Evolutionary conservation across 2,329 filamentous ascomycete species (phyloP), one percentile per base, ranked within the genome.

Genomic region (Tothia fuscella): DNA sequence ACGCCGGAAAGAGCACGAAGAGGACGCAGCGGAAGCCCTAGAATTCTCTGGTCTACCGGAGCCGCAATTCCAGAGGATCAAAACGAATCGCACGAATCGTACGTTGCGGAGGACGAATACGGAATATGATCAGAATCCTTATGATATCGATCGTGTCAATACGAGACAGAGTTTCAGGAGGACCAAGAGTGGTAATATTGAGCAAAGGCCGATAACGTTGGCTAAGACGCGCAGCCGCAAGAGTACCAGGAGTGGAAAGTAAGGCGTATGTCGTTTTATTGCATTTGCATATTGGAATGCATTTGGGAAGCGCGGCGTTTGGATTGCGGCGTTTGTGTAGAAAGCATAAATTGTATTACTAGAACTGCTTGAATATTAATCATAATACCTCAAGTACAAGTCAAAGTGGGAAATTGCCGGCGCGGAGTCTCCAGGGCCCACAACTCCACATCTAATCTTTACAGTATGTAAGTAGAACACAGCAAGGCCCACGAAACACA

Each of bases 101-200:
- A 50, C 51, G 22, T 45, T 30, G 14, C 43, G 12, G 45, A 57
- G 17, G 51, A 17, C 10, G 13, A 22, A 33, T 6, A 28, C 51
- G 7, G 52, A 58, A 17, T 59, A 66, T 34, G 58, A 63, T n/a
- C 45, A 41, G 28, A 68, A 62, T 47, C 67, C 67, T 4, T 70
- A 63, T 47, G 65, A 67, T 41, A 61, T 70, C 30, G 66, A 70
- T 46, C 60, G 65, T 2, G 60, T 68, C 12, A 58, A 69, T 45
- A 70, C 67, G 21, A 52, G 60, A 43, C 65, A 69, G 41, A 65
- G 60, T 44, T 70, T 70, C 16, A 14, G 14, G 39, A 34, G 20
- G 16, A 33, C 25, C 14, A 41, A 21, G 19, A 41, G 29, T 17
- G 20, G 31, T 19, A n/a, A n/a, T n/a, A n/a, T n/a, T n/a, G n/a